Base-by-base conservation (phyloP, 2,329 filamentous ascomycete species). In the Sclerotinia spermophila region DNA sequence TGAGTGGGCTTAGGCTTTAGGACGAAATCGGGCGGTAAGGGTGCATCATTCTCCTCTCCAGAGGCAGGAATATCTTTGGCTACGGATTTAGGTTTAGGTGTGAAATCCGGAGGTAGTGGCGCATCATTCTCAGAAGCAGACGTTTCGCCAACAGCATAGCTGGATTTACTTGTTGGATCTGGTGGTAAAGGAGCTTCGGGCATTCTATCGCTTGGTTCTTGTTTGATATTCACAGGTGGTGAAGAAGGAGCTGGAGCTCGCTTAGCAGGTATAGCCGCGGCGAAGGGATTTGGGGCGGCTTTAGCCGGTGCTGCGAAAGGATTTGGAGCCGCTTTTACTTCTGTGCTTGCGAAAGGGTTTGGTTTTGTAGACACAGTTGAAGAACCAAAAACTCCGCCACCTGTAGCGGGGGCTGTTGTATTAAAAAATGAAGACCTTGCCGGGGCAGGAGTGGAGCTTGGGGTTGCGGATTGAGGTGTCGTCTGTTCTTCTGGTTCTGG, bases 161-260 rank as follows among this genome's bases (percentile, higher is more conserved):
- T 74, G 33, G 73, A 71, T 71, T 81, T 81, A 73, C 77, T 81
- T 6, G 79, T 79, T 15, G 82, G 77, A 74, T 84, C 82, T 33
- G 84, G 82, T 13, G 84, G 83, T 17, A 84, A 72, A 30, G 84
- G 82, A 13, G 81, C 80, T 64, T 82, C 79, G 21, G 72, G 76
- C 33, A 77, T 75, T 44, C 74, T 51, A 44, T 51, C 42, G 30
- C 55, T 72, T 48, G 75, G 72, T 68, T 79, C 78, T 51, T 75
- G 24, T 68, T 79, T 78, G 24, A 78, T 73, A 55, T 73, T 72
- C 17, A 48, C 56, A 45, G 67, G 17, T 17, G 74, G 74, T 30
- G 76, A 73, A 55, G 70, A 59, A 10, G 74, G 72, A 1, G 74
- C 73, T 60, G 73, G 62, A 5, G 68, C 30, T 33, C 67, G 24